Conservation (phyloP, 2,329 filamentous ascomycete species). For the Amauroascus niger region DNA sequence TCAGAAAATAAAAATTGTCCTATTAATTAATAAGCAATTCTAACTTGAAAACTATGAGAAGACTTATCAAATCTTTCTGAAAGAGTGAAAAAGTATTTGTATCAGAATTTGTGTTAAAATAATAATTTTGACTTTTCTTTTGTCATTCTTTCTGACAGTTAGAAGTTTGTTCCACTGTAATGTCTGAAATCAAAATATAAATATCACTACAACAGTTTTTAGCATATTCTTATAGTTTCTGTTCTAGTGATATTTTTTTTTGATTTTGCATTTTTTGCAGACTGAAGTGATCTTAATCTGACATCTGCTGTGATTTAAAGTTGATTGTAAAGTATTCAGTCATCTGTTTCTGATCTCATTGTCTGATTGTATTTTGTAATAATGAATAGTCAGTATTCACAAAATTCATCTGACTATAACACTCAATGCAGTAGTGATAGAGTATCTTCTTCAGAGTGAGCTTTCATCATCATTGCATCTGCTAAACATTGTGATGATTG, state of each 20-base stretch:
- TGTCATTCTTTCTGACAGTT: neutral
- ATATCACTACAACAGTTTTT: conserved; percentile 2
- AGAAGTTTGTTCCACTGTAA: neutral
- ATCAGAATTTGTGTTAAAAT: neutral
- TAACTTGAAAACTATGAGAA: neutral
- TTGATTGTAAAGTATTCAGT: conserved; percentile 4
- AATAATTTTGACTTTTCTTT: neutral
- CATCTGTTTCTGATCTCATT: too few species aligned
- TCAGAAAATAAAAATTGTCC: neutral
- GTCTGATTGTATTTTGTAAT: neutral
- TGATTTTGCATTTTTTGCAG: neutral
- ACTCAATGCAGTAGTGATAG: neutral
- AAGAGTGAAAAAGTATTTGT: neutral
- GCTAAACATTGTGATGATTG: neutral
- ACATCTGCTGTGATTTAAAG: neutral
- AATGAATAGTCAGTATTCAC: neutral
- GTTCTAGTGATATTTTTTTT: neutral
- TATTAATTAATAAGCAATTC: neutral
- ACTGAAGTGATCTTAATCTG: neutral
- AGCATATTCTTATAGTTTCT: neutral
- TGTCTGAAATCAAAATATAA: neutral
- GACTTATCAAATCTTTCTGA: neutral
- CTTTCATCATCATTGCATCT: neutral
- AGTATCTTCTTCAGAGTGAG: neutral
- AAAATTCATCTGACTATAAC: neutral